Evolutionary conservation across 345 rosid genomes (phyloP), one percentile per base, ranked within the genome.

Genomic region (Turnera subulata): DNA sequence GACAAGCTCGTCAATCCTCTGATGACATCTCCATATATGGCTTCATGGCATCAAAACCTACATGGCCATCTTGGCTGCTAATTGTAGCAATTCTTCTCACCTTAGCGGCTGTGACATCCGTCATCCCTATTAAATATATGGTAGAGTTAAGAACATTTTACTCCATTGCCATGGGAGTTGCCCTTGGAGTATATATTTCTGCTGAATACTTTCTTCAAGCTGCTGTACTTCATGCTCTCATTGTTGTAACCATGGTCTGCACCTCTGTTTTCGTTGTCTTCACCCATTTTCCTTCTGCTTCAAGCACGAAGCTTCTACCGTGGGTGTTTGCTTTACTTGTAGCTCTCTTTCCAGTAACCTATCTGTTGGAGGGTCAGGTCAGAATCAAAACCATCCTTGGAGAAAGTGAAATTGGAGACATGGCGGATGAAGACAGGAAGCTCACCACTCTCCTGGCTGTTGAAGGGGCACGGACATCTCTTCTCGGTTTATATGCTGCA

Each of bases 41-140:
- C 15, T 88, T 93, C 54, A 68, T 87, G 77, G 87, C 95, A 52
- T 78, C 92, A 58, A 90, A 87, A 75, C 99, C 99, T 26, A 85
- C 95, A n/a, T 90, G 99, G 97, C 97, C 99, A 15, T 84, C 99
- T 50, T 93, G 99, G 99, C 66, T 90, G 59, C 96, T 93, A 49
- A 90, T 93, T 40, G 56, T 73, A 55, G 87, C 95, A 63, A 82
- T 87, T 63, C 73, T 93, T 67, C 90, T 93, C 55, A 85, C 96
- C 56, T 78, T 93, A 46, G 86, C 99, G 20, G 89, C 92, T 49
- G 78, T 74, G 63, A 93, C 96, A 58, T 90, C 99, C 42, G 59
- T 90, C 67, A 81, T 88, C 72, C 96, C 99, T 63, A 84, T 93
- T 56, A 90, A 82, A 56, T 88, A 90, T 59, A 76, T 90, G 25